A percentile compares a stretch with the other conserved stretches of the same genome.
These are phyloP conservation scores for Trichoderma breve DNA, from an alignment of 2,329 filamentous ascomycete genomes.

Conservation along the genomic window DNA sequence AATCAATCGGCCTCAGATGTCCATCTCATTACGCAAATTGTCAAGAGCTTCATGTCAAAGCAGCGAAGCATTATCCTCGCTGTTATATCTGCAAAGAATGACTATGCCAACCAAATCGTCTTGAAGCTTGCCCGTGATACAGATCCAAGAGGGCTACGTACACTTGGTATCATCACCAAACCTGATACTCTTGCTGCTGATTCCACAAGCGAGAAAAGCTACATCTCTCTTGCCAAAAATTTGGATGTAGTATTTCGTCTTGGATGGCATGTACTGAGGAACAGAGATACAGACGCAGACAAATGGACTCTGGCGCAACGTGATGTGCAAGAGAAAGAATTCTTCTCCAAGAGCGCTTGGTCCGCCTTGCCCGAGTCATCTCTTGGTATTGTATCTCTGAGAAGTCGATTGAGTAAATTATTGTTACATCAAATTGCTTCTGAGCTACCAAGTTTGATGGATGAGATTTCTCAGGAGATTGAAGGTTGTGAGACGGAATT, in stretches of 20 bases:
- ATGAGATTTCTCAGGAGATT: conserved; percentile 41
- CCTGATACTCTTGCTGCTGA: conserved; percentile 41
- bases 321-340: conserved; percentile 40
- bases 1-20: conserved; percentile 46
- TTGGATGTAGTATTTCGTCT: conserved; percentile 46
- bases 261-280: conserved; percentile 54
- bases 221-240: conserved; percentile 45
- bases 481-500: conserved; percentile 38
- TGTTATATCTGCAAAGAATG: conserved; percentile 55
- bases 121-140: conserved; percentile 41
- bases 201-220: conserved; percentile 41
- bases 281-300: conserved; percentile 41
- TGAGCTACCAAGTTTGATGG: conserved; percentile 46
- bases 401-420: conserved; percentile 49
- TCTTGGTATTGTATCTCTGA: conserved; percentile 49
- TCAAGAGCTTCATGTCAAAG: conserved; percentile 56
- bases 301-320: conserved; percentile 34
- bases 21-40: conserved; percentile 46
- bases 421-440: conserved; percentile 46
- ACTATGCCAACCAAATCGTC: conserved; percentile 59
- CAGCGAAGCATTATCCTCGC: conserved; percentile 59
- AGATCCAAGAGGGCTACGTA: conserved; percentile 39
- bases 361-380: conserved; percentile 31
- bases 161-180: conserved; percentile 58
- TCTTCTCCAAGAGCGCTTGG: conserved; percentile 46